Conservation (phyloP, 495 filamentous ascomycete species). For the Hyaloscypha variabilis region DNA sequence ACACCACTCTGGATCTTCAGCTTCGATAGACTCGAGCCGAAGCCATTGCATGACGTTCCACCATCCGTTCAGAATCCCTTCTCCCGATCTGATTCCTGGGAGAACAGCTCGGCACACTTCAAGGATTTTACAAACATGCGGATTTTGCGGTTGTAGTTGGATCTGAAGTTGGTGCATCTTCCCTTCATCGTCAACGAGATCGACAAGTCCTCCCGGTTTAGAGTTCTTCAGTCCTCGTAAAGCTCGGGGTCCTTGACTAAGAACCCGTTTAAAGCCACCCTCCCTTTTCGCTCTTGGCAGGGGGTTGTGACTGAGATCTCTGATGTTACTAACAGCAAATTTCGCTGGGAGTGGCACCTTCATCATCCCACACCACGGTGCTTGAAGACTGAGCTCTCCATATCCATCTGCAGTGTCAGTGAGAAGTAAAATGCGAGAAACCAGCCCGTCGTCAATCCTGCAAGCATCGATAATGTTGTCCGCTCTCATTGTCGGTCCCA, state of each 20-base stretch:
- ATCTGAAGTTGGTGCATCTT: conserved; percentile 67
- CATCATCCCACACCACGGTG: conserved; percentile 69
- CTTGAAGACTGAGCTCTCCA: conserved; percentile 70
- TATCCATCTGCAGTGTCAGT: conserved; percentile 63
- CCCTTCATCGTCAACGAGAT: conserved; percentile 63
- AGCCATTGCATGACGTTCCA: conserved; percentile 77
- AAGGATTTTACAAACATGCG: conserved; percentile 60
- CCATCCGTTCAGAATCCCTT: conserved; percentile 71
- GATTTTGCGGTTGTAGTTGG: conserved; percentile 64
- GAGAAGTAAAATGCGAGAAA: conserved; percentile 70
- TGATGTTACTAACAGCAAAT: conserved; percentile 30
- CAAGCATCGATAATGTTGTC: conserved; percentile 74
- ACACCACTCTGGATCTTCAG: conserved; percentile 74
- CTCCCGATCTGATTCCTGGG: conserved; percentile 57
- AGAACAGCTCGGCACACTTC: conserved; percentile 64
- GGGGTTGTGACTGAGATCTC: conserved; percentile 29
- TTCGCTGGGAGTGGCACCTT: conserved; percentile 50
- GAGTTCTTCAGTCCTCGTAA: conserved; percentile 48
- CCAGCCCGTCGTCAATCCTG: conserved; percentile 68
- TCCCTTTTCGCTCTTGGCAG: conserved; percentile 39
- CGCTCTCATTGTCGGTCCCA: conserved; percentile 48
- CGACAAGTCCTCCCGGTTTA: conserved; percentile 57
- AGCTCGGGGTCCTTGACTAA: conserved; percentile 50
- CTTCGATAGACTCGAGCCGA: conserved; percentile 46
- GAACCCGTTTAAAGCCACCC: conserved; percentile 53